Percentiles rank a stretch among this genome's conserved stretches.
Evolutionary conservation across 495 filamentous ascomycete genomes (phyloP).

Genomic region (Letharia lupina): DNA sequence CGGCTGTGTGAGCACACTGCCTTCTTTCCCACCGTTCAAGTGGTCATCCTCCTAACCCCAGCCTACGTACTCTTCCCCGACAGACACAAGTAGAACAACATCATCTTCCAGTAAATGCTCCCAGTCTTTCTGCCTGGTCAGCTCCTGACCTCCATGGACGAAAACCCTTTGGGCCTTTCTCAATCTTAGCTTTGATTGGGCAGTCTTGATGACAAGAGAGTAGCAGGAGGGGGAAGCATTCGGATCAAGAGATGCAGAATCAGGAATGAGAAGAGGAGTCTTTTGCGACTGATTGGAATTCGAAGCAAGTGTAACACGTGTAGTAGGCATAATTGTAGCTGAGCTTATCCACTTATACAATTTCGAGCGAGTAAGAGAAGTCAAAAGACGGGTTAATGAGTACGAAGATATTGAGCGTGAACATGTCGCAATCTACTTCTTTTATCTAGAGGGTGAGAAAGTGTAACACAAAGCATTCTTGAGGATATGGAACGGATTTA

Average conservation of each 20-base stretch:
- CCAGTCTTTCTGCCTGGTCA: constrained; percentile 28
- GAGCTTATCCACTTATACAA: neutral
- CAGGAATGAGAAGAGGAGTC: constrained; percentile 24
- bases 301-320: constrained; percentile 22
- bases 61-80: constrained; percentile 33
- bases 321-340: constrained; percentile 18
- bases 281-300: constrained; percentile 24
- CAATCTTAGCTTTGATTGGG: constrained; percentile 30
- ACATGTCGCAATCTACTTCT: neutral
- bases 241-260: constrained; percentile 19
- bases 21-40: neutral
- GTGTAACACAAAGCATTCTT: neutral
- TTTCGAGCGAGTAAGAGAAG: neutral
- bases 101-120: constrained; percentile 24
- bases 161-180: constrained; percentile 31
- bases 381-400: neutral
- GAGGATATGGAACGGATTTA: neutral
- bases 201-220: constrained; percentile 26
- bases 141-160: constrained; percentile 29
- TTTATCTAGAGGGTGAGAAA: neutral
- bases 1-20: constrained; percentile 1
- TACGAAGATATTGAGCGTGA: neutral
- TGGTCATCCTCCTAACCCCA: constrained; percentile 11
- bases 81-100: constrained; percentile 27
- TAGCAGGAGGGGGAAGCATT: constrained; percentile 10